phyloP scores from a whole-genome alignment of 805 yeast genomes.

The Cyberlindnera suaveolens region DNA sequence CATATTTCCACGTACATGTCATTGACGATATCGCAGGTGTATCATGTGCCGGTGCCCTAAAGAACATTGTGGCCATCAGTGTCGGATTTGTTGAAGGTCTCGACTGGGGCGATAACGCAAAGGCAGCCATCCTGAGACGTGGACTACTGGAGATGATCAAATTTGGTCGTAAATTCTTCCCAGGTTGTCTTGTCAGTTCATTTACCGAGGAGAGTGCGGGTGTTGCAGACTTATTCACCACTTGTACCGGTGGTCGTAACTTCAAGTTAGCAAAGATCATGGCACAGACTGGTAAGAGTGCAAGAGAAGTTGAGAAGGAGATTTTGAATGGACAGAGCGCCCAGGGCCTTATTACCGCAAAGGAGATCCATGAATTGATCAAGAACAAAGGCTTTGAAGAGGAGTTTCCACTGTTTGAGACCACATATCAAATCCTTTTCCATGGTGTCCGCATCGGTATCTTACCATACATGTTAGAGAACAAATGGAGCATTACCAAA shows the following conservation, averaged over 20 bases:
- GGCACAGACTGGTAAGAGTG: conserved; percentile 69
- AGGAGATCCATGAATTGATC: conserved; percentile 75
- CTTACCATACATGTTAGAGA: conserved; percentile 48
- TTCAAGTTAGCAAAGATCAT: conserved; percentile 79
- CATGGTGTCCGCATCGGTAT: conserved; percentile 53
- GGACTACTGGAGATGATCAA: conserved; percentile 83
- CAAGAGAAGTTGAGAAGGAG: conserved; percentile 73
- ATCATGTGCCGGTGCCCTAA: conserved; percentile 91
- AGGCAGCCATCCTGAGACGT: conserved; percentile 91
- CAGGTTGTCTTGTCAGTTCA: conserved; percentile 64
- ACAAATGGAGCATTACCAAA: conserved; percentile 24
- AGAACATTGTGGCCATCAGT: conserved; percentile 89
- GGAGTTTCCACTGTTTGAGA: conserved; percentile 53
- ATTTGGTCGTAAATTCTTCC: conserved; percentile 77
- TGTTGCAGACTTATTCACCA: conserved; percentile 93
- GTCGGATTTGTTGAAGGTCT: conserved; percentile 96
- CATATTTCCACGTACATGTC: conserved; percentile 92
- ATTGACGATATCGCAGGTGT: conserved; percentile 91
- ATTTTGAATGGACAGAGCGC: conserved; percentile 90
- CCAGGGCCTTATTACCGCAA: conserved; percentile 85
- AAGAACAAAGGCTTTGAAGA: conserved; percentile 21
- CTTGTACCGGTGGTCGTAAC: conserved; percentile 95
- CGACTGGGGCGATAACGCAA: conserved; percentile 98
- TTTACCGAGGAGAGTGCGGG: conserved; percentile 92
- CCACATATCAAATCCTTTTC: conserved; percentile 48